Conservation (phyloP, 2,329 filamentous ascomycete genomes). For the Aspergillus bombycis region DNA sequence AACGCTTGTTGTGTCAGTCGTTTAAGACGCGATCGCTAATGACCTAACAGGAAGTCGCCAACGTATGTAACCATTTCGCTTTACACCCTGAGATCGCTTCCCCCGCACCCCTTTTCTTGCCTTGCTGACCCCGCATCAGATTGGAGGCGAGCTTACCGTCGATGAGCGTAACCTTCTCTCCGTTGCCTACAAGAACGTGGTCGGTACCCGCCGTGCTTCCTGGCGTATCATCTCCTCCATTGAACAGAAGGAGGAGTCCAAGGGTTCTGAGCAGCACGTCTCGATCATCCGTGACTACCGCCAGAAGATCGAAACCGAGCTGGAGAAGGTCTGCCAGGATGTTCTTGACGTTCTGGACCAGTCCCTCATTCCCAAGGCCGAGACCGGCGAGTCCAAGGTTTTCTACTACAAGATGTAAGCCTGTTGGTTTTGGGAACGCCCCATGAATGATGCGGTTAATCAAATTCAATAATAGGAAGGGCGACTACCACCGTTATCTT, state of each 20-base stretch:
- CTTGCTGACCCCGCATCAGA: conserved; percentile 45
- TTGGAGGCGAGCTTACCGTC: conserved; percentile 69
- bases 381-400: conserved; percentile 97
- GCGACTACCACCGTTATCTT: conserved; percentile 98
- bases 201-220: conserved; percentile 95
- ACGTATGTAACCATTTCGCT: conserved; percentile 57
- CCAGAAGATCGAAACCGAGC: conserved; percentile 95
- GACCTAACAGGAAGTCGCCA: conserved; percentile 79
- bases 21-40: conserved; percentile 27
- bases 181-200: conserved; percentile 99
- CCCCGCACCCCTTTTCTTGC: conserved; percentile 15
- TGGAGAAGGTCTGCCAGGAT: conserved; percentile 98
- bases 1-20: background rate
- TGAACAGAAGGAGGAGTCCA: conserved; percentile 99
- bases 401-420: conserved; percentile 99
- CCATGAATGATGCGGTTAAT: conserved; percentile 66
- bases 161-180: conserved; percentile 89
- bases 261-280: conserved; percentile 95
- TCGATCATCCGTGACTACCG: conserved; percentile 94
- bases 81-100: conserved; percentile 3
- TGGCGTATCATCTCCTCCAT: conserved; percentile 99
- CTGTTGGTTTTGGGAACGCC: conserved; percentile 54
- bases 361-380: conserved; percentile 90
- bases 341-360: conserved; percentile 93
- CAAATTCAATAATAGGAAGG: conserved; percentile 76